Base-by-base conservation (phyloP, 495 filamentous ascomycete species). In the Hypoxylon subgilvum region DNA sequence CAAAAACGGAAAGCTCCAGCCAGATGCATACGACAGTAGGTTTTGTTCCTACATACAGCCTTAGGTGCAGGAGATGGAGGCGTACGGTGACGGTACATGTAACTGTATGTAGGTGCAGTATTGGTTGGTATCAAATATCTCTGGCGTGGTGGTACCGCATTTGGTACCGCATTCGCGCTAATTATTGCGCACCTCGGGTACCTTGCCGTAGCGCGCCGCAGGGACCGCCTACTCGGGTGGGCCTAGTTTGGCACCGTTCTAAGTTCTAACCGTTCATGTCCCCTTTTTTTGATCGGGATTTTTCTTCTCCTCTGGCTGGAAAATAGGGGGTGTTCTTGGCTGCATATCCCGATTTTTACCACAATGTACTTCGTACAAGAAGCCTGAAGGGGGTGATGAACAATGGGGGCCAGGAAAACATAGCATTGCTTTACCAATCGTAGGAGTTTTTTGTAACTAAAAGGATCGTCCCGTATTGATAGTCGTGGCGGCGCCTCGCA, bases 141-240 rank as follows among this genome's bases (percentile, higher is more conserved):
- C 34, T 31, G 52, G 34, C 43, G 41, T 27, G 60, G 60, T 63
- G 12, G 60, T 53, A 63, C 60, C 41, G 60, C 61, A 54, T 63
- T 36, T 63, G 12, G 60, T 53, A 63, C 60, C 41, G 60, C 61
- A 54, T 63, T 36, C 61, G 54, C 61, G 61, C 61, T 58, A 63
- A 58, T n/a, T 50, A 63, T 63, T 58, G 61, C 53, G 54, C 53
- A 58, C 61, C 31, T 63, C 61, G 61, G 61, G 61, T 63, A 63
- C 61, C 61, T 63, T 63, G 53, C 61, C 61, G 61, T 63, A 63
- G 61, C 48, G 61, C 48, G 43, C 42, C 48, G 53, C 53, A 57
- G 53, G 53, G 54, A 54, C 61, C 49, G 49, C 49, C 42, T 50
- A 6, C 7, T 58, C 46, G 52, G 58, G 48, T 53, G 49, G 53